A percentile compares a stretch with the other conserved stretches of the same genome.
Evolutionary conservation across 164 flowering plant genomes (phyloP).

Genomic region (Vitis cinerea): DNA sequence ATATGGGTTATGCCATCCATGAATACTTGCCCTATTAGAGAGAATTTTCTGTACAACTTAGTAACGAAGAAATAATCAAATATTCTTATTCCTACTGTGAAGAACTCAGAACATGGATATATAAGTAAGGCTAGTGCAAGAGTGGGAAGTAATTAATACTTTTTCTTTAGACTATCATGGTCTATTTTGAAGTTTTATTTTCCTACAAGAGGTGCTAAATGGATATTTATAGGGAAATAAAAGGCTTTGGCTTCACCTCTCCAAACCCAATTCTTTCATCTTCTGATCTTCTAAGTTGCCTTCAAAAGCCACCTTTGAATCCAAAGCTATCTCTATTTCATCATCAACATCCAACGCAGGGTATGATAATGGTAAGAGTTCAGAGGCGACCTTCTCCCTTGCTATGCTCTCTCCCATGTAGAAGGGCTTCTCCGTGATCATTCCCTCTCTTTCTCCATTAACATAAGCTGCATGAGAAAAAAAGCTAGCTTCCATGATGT

Average conservation of each 20-base stretch:
- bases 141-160: no score
- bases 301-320: slow-evolving; percentile 1
- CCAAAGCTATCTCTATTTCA: slow-evolving; percentile 1
- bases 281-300: slow-evolving; percentile 1
- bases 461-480: slow-evolving; percentile 7
- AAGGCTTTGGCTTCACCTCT: slow-evolving; percentile 1
- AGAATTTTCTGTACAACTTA: background rate
- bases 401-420: slow-evolving; percentile 5
- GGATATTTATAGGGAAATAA: no score
- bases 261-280: slow-evolving; percentile 10
- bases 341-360: slow-evolving; percentile 9
- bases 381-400: no score
- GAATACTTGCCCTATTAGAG: slow-evolving; percentile 10
- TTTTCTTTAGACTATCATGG: no score
- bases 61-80: no score
- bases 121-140: no score
- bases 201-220: no score
- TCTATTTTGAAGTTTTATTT: no score
- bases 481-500: no score
- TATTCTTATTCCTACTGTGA: no score
- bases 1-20: slow-evolving; percentile 18
- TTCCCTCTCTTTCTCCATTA: slow-evolving; percentile 9
- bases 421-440: slow-evolving; percentile 8
- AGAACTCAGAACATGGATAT: no score
- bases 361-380: no score